Conservation (phyloP, 768 basidiomycete species). For the Rhizopogon vulgaris region DNA sequence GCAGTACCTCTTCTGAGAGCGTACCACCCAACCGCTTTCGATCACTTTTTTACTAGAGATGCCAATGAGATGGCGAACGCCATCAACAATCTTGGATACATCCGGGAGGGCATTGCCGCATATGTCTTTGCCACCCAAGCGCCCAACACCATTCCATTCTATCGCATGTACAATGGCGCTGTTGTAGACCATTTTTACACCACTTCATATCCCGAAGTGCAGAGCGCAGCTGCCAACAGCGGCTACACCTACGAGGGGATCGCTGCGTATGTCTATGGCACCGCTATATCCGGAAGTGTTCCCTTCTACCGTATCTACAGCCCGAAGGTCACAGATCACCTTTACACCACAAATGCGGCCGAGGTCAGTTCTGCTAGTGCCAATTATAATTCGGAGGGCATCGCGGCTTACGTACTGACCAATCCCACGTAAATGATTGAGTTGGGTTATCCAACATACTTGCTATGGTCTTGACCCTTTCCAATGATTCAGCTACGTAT, state of each 20-base stretch:
- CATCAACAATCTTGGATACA: slow-evolving; percentile 6
- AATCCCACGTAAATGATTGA: too few relatives aligned
- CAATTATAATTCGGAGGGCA: neutral
- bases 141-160: slow-evolving; percentile 13
- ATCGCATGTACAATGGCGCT: slow-evolving; percentile 9
- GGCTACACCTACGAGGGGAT: neutral
- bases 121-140: slow-evolving; percentile 7
- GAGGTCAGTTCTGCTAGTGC: neutral
- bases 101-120: slow-evolving; percentile 11
- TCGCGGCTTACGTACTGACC: neutral
- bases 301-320: neutral
- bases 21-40: neutral
- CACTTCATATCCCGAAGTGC: neutral
- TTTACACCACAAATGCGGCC: neutral
- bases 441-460: too few relatives aligned
- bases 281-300: neutral
- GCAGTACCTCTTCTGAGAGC: slow-evolving; percentile 1
- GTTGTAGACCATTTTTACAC: slow-evolving; percentile 21
- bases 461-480: too few relatives aligned
- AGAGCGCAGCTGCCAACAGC: neutral
- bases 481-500: too few relatives aligned
- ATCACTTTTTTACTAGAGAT: slow-evolving; percentile 3
- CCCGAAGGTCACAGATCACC: neutral
- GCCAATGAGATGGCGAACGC: slow-evolving; percentile 11
- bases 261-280: neutral